These are phyloP conservation scores for Cardiospermum halicacabum DNA, from an alignment of 345 rosid species.

Conservation along the genomic window DNA sequence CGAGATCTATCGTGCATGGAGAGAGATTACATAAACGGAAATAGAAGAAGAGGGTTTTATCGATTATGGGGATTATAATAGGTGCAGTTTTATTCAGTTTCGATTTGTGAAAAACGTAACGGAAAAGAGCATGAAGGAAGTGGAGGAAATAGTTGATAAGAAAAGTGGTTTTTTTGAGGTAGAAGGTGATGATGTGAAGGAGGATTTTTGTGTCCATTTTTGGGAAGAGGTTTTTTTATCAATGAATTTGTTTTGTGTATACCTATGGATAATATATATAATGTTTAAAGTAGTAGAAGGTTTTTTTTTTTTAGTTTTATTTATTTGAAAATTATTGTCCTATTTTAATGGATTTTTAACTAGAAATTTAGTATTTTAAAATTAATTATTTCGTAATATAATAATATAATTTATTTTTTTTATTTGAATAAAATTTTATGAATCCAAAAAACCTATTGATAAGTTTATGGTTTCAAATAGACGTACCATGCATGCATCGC, in stretches of 20 bases:
- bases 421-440: not conserved
- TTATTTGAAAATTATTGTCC: too few species aligned
- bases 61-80: slow-evolving; percentile 30
- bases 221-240: too few species aligned
- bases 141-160: not conserved
- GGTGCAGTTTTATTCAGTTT: slow-evolving; percentile 18
- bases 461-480: not conserved
- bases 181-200: not conserved
- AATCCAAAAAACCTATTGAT: not conserved
- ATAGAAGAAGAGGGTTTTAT: slow-evolving; percentile 38
- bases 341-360: too few species aligned
- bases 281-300: too few species aligned
- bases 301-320: too few species aligned
- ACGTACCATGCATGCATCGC: not conserved
- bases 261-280: not conserved
- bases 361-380: too few species aligned
- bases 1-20: slow-evolving; percentile 51
- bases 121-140: not conserved
- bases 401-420: not conserved
- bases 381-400: not conserved
- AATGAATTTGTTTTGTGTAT: not conserved
- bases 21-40: slow-evolving; percentile 46
- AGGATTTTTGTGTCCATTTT: not conserved
- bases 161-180: not conserved
- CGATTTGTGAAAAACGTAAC: not conserved